Evolutionary conservation across 202 grass and related monocot species (phyloP).

Genomic region (Setaria viridis): DNA sequence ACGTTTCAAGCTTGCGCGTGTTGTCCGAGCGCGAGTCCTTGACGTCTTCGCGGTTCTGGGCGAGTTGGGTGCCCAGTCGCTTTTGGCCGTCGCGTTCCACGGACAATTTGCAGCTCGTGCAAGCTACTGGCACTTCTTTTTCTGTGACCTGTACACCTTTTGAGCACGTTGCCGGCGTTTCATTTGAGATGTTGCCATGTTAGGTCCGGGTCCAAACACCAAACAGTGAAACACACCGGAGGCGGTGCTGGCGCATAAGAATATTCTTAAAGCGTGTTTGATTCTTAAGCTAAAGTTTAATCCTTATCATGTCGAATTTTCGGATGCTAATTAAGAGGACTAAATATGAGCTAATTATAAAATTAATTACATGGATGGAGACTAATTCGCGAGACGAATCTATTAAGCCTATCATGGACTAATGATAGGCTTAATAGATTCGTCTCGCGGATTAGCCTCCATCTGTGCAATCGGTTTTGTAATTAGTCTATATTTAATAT

Average conservation of each 20-base stretch:
- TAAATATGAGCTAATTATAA: too few relatives aligned
- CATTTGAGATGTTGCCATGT: constrained; percentile 12
- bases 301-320: too few relatives aligned
- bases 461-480: too few relatives aligned
- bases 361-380: too few relatives aligned
- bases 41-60: background rate
- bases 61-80: background rate
- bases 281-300: too few relatives aligned
- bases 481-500: too few relatives aligned
- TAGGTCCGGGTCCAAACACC: constrained; percentile 41
- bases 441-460: too few relatives aligned
- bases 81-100: constrained; percentile 4
- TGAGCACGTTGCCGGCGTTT: constrained; percentile 19
- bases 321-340: too few relatives aligned
- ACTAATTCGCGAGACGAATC: too few relatives aligned
- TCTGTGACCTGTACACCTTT: background rate
- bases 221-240: background rate
- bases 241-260: background rate
- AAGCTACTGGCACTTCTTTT: background rate
- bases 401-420: too few relatives aligned
- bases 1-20: background rate
- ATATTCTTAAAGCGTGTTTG: background rate
- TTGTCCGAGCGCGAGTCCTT: background rate
- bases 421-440: too few relatives aligned
- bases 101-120: constrained; percentile 15